Conservation (phyloP, 192 early-diverging fungal species). For the Backusella psychrophila region DNA sequence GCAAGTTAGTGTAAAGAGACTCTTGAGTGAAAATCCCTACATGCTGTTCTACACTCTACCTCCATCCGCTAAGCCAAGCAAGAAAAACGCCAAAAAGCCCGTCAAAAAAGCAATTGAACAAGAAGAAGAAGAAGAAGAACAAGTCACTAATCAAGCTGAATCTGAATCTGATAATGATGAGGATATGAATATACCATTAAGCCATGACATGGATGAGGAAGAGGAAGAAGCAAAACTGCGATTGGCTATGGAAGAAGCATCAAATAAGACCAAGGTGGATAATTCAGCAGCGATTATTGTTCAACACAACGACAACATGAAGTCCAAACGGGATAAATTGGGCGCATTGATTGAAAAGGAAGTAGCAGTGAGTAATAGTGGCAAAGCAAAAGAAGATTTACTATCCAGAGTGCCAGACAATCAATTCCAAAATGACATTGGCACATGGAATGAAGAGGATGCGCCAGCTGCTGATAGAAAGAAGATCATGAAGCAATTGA, state of each 20-base stretch:
- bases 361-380: slow-evolving; percentile 49
- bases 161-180: background rate
- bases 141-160: background rate
- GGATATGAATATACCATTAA: background rate
- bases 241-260: slow-evolving; percentile 26
- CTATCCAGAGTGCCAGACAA: slow-evolving; percentile 23
- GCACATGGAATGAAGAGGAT: slow-evolving; percentile 37
- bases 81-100: background rate
- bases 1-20: slow-evolving; percentile 67
- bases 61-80: background rate
- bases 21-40: slow-evolving; percentile 73
- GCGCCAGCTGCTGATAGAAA: slow-evolving; percentile 21
- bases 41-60: slow-evolving; percentile 63
- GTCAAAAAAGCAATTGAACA: slow-evolving; percentile 3
- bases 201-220: slow-evolving; percentile 14
- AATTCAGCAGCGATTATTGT: slow-evolving; percentile 49
- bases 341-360: slow-evolving; percentile 46
- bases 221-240: slow-evolving; percentile 41
- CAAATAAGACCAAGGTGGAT: slow-evolving; percentile 43
- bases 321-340: slow-evolving; percentile 42
- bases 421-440: slow-evolving; percentile 37
- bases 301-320: slow-evolving; percentile 40
- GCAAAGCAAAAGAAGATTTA: slow-evolving; percentile 31
- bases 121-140: background rate
- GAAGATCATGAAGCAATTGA: slow-evolving; percentile 42